These are phyloP conservation scores for Ascoidea asiatica DNA, from an alignment of 805 yeast species.

Conservation along the genomic window DNA sequence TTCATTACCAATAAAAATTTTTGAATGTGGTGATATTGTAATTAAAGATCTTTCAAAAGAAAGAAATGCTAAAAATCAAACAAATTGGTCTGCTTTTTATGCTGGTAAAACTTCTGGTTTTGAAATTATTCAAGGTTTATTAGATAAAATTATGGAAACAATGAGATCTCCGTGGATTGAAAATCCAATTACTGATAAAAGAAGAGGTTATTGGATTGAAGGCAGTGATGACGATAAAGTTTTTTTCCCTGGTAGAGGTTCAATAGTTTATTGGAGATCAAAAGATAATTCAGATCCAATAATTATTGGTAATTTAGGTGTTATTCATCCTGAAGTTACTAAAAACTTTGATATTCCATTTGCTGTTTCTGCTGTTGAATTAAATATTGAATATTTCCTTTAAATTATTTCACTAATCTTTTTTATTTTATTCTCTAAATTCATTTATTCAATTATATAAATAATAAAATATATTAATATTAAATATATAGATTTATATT, in stretches of 20 bases:
- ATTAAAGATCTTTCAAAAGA: conserved; percentile 69
- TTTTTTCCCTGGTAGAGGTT: conserved; percentile 97
- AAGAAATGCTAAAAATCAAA: conserved; percentile 82
- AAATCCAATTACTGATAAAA: conserved; percentile 27
- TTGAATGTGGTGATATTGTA: conserved; percentile 91
- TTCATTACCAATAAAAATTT: conserved; percentile 85
- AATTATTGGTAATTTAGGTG: conserved; percentile 79
- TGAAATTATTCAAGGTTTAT: conserved; percentile 85
- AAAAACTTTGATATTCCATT: conserved; percentile 78
- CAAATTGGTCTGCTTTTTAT: conserved; percentile 88
- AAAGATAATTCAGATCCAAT: conserved; percentile 41
- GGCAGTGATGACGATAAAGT: conserved; percentile 54
- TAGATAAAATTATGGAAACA: conserved; percentile 93
- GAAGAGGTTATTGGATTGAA: conserved; percentile 81
- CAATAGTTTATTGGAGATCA: conserved; percentile 64
- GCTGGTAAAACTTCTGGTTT: conserved; percentile 95
- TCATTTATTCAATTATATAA: too few relatives aligned
- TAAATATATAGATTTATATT: too few relatives aligned
- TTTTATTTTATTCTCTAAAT: background rate
- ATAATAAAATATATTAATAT: too few relatives aligned
- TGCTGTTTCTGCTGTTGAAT: conserved; percentile 85
- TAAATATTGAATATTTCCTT: conserved; percentile 79
- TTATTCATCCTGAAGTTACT: conserved; percentile 90
- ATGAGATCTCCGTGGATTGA: conserved; percentile 79
- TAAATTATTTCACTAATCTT: conserved; percentile 16